Evolutionary conservation across 345 rosid species (phyloP), one percentile per base, ranked within the genome.

Genomic region (Ricinus communis): DNA sequence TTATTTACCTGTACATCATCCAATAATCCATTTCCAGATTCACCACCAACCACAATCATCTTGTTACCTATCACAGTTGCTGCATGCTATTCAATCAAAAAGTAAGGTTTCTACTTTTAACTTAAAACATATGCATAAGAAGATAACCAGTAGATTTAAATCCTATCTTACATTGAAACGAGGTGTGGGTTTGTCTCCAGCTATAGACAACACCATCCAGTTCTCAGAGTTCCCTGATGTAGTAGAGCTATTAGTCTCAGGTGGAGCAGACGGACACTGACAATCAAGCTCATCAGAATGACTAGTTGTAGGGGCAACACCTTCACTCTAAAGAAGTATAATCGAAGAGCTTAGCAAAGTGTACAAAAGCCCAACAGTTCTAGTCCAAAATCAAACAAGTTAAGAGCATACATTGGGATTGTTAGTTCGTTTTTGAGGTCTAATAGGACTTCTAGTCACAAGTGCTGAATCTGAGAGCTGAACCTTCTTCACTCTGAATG

Each of bases 31-130:
- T 73, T 85, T 69, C 87, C 87, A 65, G 97, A 86, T 81, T 95
- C 99, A 28, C 99, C 99, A 68, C 99, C 98, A 72, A 90, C 94
- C 53, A 90, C 94, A 52, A 95, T 85, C 99, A 95, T 90, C 83
- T 89, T 95, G 87, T 90, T 92, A 71, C 90, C 99, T 73, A 92
- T 84, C 27, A 90, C 85, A 21, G 97, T 87, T 0, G 99, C 94
- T 0, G 98, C 97, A 78, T 95, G 99, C 97, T 95, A 73, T 79
- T 84, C 76, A 61, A 28, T 36, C 62, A 57, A 60, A 58, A 65
- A 41, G 28, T 5, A 16, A 69, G 64, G 64, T 46, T 69, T 76
- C 49, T 9, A 28, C 49, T 77, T 64, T 21, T 12, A 52, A 1
- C 56, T 43, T 66, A 24, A 10, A 67, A 22, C 54, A 41, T n/a